Evolutionary conservation across 805 yeast species (phyloP).

Genomic region (Kodamaea restingae): DNA sequence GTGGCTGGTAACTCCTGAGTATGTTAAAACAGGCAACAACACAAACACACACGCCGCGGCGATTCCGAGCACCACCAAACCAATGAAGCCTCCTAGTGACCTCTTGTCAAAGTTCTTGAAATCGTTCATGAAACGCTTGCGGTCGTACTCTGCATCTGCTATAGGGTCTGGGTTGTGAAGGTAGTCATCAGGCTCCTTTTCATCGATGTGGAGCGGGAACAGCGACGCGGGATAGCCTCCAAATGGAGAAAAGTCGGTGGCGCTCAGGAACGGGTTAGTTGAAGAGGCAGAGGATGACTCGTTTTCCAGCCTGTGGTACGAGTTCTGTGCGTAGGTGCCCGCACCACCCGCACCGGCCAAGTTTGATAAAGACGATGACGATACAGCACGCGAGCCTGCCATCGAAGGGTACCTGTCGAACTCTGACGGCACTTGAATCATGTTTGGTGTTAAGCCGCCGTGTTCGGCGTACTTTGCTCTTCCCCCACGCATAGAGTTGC

Average conservation of each 20-base stretch:
- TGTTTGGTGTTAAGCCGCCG: slow-evolving; percentile 8
- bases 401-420: slow-evolving; percentile 68
- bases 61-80: slow-evolving; percentile 17
- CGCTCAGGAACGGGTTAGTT: slow-evolving; percentile 18
- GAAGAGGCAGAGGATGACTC: slow-evolving; percentile 13
- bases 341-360: slow-evolving; percentile 10
- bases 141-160: slow-evolving; percentile 28
- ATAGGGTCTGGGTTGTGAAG: slow-evolving; percentile 30
- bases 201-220: slow-evolving; percentile 27
- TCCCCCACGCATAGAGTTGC: background rate
- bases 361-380: slow-evolving; percentile 36
- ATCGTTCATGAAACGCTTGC: slow-evolving; percentile 23
- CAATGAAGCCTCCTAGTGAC: slow-evolving; percentile 20
- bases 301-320: slow-evolving; percentile 10
- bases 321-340: slow-evolving; percentile 5
- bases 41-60: slow-evolving; percentile 18
- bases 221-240: slow-evolving; percentile 29
- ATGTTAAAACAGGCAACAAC: slow-evolving; percentile 24
- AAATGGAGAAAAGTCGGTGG: slow-evolving; percentile 24
- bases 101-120: slow-evolving; percentile 22
- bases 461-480: background rate
- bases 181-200: slow-evolving; percentile 27
- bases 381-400: slow-evolving; percentile 49
- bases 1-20: slow-evolving; percentile 20
- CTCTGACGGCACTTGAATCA: slow-evolving; percentile 46